Evolutionary conservation across 2,329 filamentous ascomycete species (phyloP).

Genomic region (Akanthomyces lecanii): DNA sequence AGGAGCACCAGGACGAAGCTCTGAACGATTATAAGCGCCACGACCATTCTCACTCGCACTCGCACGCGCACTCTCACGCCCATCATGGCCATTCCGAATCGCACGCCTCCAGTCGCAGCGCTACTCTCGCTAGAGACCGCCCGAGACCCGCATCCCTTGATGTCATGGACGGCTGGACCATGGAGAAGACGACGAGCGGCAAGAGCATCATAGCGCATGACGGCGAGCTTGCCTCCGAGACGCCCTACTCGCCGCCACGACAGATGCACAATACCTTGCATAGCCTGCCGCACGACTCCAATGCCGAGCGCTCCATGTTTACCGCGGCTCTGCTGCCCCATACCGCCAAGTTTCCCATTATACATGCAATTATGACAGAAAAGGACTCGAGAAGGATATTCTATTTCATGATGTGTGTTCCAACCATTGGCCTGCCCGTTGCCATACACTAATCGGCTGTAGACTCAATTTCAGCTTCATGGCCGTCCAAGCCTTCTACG

Average conservation of each 20-base stretch:
- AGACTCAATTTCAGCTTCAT: conserved; percentile 95
- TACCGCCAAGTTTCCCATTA: conserved; percentile 67
- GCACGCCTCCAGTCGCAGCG: conserved; percentile 29
- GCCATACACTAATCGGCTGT: conserved; percentile 21
- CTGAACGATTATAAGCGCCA: conserved; percentile 23
- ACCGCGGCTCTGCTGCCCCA: conserved; percentile 69
- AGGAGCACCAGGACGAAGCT: conserved; percentile 30
- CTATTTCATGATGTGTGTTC: conserved; percentile 81
- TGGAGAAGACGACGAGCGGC: conserved; percentile 38
- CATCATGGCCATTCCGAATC: conserved; percentile 29
- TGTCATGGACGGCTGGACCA: conserved; percentile 37
- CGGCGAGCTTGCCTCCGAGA: conserved; percentile 25
- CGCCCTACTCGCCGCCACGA: conserved; percentile 27
- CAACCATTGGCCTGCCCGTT: background rate
- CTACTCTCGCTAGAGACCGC: conserved; percentile 29
- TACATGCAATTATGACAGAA: conserved; percentile 83
- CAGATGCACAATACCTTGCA: conserved; percentile 19
- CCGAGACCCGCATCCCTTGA: conserved; percentile 30
- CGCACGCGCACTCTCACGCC: conserved; percentile 23
- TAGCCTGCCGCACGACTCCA: conserved; percentile 32
- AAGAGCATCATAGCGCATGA: conserved; percentile 35
- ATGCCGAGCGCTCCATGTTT: conserved; percentile 58
- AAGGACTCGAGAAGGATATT: conserved; percentile 93
- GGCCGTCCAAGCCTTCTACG: conserved; percentile 90
- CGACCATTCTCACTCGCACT: background rate